These are phyloP conservation scores for Ceratobasidium sp. DNA, from an alignment of 1,284 basidiomycete genomes.

Conservation along the genomic window DNA sequence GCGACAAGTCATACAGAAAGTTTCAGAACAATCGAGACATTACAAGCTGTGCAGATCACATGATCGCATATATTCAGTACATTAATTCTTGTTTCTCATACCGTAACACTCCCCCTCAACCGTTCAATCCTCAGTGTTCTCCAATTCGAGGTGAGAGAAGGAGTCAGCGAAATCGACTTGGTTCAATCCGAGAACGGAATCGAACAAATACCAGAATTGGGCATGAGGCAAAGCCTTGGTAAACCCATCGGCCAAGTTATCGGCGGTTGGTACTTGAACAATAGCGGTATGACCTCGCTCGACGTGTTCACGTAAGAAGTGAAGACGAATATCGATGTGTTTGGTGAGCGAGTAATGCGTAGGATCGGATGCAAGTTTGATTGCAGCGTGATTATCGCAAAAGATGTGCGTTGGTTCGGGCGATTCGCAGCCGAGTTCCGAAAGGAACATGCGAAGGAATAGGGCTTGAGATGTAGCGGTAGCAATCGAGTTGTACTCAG, in stretches of 20 bases:
- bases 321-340: conserved; percentile 51
- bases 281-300: conserved; percentile 32
- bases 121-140: background rate
- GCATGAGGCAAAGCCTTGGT: conserved; percentile 45
- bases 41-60: too few relatives aligned
- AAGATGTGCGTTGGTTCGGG: conserved; percentile 44
- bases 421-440: conserved; percentile 46
- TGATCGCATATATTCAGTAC: too few relatives aligned
- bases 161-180: background rate
- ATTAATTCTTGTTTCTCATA: too few relatives aligned
- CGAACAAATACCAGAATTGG: background rate
- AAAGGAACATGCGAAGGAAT: conserved; percentile 49
- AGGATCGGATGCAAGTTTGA: conserved; percentile 47
- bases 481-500: conserved; percentile 53
- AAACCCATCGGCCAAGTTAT: conserved; percentile 47
- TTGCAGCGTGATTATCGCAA: conserved; percentile 51
- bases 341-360: conserved; percentile 47
- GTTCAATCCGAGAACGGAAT: background rate
- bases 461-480: conserved; percentile 49
- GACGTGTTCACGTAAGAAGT: conserved; percentile 49
- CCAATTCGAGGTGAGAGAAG: background rate
- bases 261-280: conserved; percentile 43
- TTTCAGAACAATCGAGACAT: too few relatives aligned
- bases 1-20: too few relatives aligned
- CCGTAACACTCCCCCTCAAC: background rate